phyloP scores from a whole-genome alignment of 2,329 filamentous ascomycete genomes.

The Scedosporium aurantiacum region DNA sequence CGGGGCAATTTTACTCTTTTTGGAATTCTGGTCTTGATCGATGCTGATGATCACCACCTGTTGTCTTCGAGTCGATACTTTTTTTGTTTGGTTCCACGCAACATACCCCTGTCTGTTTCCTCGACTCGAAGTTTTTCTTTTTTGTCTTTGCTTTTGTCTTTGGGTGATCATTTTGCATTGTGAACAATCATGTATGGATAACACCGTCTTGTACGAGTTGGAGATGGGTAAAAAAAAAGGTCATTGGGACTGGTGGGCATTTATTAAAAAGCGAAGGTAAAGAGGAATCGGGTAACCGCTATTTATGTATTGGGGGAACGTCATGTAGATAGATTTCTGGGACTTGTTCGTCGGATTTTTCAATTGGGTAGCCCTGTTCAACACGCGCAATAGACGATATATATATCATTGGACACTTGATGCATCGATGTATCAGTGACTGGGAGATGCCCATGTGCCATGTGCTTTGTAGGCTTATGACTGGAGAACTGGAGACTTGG shows the following conservation, averaged over 20 bases:
- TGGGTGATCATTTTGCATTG: not conserved
- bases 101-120: not conserved
- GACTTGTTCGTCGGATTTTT: not conserved
- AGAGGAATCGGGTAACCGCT: not conserved
- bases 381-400: too few relatives aligned
- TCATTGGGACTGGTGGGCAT: not conserved
- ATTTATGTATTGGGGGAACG: not conserved
- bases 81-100: not conserved
- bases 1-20: too few relatives aligned
- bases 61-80: not conserved
- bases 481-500: too few relatives aligned
- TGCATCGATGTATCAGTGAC: too few relatives aligned
- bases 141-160: not conserved
- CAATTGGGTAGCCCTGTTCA: not conserved
- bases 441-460: too few relatives aligned
- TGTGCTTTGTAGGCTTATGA: too few relatives aligned
- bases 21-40: too few relatives aligned
- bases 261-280: not conserved
- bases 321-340: not conserved
- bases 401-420: too few relatives aligned
- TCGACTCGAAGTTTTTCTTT: not conserved
- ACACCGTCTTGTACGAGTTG: not conserved
- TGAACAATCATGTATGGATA: not conserved
- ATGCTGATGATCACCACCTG: too few relatives aligned
- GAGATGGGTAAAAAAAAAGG: not conserved